phyloP scores from a whole-genome alignment of 73 alveolate species.

The Symbiodinium pilosum region DNA sequence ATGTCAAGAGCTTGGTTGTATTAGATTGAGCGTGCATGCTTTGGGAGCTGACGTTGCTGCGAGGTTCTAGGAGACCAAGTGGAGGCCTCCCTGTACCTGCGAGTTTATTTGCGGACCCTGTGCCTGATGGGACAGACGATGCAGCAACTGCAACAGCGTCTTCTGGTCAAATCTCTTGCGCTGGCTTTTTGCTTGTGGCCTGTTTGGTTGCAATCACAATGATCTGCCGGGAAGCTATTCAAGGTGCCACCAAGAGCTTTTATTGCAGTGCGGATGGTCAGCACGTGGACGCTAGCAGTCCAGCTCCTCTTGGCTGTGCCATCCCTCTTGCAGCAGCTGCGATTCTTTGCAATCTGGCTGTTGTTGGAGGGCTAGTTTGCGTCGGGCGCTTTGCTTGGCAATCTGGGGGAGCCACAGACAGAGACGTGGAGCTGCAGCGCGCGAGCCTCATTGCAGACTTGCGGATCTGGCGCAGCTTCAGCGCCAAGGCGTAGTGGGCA shows the following conservation, averaged over 20 bases:
- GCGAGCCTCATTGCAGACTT: conserved; percentile 27
- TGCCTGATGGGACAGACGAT: not conserved
- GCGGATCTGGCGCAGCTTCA: conserved; percentile 22
- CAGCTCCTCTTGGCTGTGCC: conserved; percentile 55
- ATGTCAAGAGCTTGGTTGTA: no score
- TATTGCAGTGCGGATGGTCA: conserved; percentile 63
- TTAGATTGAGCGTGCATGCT: not conserved
- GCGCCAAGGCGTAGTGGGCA: conserved; percentile 32
- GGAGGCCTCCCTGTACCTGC: not conserved
- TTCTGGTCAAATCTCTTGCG: not conserved
- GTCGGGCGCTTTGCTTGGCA: conserved; percentile 56
- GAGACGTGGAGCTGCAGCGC: conserved; percentile 21
- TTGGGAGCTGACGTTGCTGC: not conserved
- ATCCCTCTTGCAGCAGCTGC: conserved; percentile 63
- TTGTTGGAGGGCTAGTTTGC: conserved; percentile 32
- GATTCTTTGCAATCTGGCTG: conserved; percentile 35
- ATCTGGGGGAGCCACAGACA: conserved; percentile 17
- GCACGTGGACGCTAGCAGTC: not conserved
- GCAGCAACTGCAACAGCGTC: not conserved
- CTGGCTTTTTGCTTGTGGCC: conserved; percentile 29
- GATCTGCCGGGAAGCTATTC: conserved; percentile 50
- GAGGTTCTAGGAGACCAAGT: not conserved
- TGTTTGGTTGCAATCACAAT: conserved; percentile 63
- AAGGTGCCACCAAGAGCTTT: conserved; percentile 70
- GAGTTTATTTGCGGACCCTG: not conserved